phyloP scores from a whole-genome alignment of 306 rosid species.

The Cicer bijugum region DNA sequence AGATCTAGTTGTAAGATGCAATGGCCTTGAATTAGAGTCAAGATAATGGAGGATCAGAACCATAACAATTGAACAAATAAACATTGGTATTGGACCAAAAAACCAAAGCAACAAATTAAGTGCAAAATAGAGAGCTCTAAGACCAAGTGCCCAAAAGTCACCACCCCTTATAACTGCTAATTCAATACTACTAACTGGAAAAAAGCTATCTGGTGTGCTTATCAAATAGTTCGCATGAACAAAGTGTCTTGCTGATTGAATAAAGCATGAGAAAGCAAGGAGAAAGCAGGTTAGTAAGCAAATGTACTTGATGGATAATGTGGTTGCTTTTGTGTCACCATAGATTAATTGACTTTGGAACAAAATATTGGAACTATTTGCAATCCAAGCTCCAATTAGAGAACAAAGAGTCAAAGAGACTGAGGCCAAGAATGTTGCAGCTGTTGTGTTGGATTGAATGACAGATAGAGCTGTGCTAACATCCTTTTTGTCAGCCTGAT shows the following conservation, averaged over 20 bases:
- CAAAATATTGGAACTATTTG: conserved; percentile 48
- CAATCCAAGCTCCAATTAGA: conserved; percentile 80
- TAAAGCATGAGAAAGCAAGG: conserved; percentile 68
- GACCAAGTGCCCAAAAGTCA: conserved; percentile 81
- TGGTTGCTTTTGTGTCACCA: conserved; percentile 59
- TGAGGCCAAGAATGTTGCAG: conserved; percentile 68
- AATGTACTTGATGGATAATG: conserved; percentile 66
- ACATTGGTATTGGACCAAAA: conserved; percentile 90
- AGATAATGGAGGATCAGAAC: conserved; percentile 57
- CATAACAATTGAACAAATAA: conserved; percentile 58
- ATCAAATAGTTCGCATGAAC: conserved; percentile 79
- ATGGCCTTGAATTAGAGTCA: conserved; percentile 66
- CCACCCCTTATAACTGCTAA: conserved; percentile 73
- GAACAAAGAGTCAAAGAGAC: conserved; percentile 69
- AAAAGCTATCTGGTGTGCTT: conserved; percentile 59
- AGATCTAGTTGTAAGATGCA: conserved; percentile 45
- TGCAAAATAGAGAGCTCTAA: conserved; percentile 76
- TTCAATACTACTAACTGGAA: conserved; percentile 61
- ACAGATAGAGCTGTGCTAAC: conserved; percentile 54
- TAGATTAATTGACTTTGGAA: conserved; percentile 59
- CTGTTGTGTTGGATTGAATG: conserved; percentile 63
- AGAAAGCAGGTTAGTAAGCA: conserved; percentile 69
- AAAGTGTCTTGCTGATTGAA: conserved; percentile 75
- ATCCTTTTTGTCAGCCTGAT: conserved; percentile 57
- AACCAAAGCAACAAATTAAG: conserved; percentile 74